Evolutionary conservation across 176 grass and related monocot genomes (phyloP).

Genomic region (Eragrostis nindensis): DNA sequence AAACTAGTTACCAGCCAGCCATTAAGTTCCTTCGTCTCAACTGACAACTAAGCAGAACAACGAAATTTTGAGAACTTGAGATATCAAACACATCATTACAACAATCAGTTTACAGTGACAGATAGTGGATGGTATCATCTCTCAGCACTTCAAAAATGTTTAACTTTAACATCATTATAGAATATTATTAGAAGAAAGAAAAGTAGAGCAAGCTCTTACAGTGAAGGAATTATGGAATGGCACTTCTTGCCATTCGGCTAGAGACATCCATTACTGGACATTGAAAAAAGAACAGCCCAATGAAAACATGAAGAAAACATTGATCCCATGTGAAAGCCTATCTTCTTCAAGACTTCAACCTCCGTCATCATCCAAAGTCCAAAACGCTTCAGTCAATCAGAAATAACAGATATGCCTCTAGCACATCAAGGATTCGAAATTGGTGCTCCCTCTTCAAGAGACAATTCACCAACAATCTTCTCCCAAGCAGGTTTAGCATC

Average conservation of each 20-base stretch:
- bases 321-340: conserved; percentile 18
- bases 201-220: conserved; percentile 30
- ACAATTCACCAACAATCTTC: conserved; percentile 62
- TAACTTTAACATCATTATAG: conserved; percentile 24
- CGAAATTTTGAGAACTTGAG: not conserved
- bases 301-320: conserved; percentile 11
- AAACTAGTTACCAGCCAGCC: conserved; percentile 5
- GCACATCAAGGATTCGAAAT: conserved; percentile 48
- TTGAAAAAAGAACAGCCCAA: conserved; percentile 32
- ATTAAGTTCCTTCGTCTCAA: conserved; percentile 9
- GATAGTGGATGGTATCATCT: conserved; percentile 25
- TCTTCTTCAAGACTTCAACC: conserved; percentile 12
- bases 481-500: conserved; percentile 74
- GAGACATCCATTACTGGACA: conserved; percentile 39
- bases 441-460: conserved; percentile 48
- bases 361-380: conserved; percentile 24
- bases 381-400: conserved; percentile 31
- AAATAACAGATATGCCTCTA: conserved; percentile 16
- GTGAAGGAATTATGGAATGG: conserved; percentile 7
- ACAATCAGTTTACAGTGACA: conserved; percentile 23
- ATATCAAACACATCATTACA: conserved; percentile 22
- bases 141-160: conserved; percentile 32
- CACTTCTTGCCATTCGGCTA: conserved; percentile 41
- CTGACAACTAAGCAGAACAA: conserved; percentile 10
- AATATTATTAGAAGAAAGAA: conserved; percentile 37